Percentiles rank a stretch among this genome's conserved stretches.
Conservation (phyloP, 1,139 yeast genomes). For the Hemisphaericaspora lyxosophila region DNA sequence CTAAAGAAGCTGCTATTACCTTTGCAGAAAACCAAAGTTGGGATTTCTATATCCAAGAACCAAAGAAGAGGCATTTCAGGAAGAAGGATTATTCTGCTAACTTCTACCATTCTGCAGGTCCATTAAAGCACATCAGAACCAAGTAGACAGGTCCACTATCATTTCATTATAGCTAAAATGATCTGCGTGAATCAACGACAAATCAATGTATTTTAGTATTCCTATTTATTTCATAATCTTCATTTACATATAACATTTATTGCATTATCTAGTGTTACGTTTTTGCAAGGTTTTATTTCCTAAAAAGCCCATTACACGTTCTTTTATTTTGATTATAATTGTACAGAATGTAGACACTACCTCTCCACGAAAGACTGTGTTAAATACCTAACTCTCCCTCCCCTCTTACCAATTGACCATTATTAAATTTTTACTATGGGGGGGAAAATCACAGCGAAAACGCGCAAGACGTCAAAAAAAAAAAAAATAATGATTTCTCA, state of each 20-base stretch:
- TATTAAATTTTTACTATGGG: too few species aligned
- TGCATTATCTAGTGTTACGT: background rate
- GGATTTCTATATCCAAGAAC: constrained; percentile 82
- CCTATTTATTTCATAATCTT: constrained; percentile 2
- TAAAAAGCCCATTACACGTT: background rate
- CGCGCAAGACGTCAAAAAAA: constrained; percentile 5
- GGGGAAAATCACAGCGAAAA: background rate
- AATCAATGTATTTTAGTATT: constrained; percentile 1
- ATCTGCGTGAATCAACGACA: background rate
- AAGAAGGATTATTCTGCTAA: constrained; percentile 74
- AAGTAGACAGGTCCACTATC: constrained; percentile 52
- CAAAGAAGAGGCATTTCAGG: constrained; percentile 70
- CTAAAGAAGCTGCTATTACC: constrained; percentile 72
- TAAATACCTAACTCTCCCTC: too few species aligned
- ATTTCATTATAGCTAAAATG: too few species aligned
- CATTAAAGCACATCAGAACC: constrained; percentile 80
- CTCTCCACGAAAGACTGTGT: too few species aligned
- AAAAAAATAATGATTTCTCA: background rate
- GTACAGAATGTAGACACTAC: too few species aligned
- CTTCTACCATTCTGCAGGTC: constrained; percentile 69
- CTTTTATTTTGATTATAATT: too few species aligned
- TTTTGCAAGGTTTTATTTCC: background rate
- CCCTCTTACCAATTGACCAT: too few species aligned
- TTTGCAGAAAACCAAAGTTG: constrained; percentile 87
- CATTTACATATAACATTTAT: background rate